phyloP scores from a whole-genome alignment of 352 stramenopile species.

The Pythium grandisporangium region DNA sequence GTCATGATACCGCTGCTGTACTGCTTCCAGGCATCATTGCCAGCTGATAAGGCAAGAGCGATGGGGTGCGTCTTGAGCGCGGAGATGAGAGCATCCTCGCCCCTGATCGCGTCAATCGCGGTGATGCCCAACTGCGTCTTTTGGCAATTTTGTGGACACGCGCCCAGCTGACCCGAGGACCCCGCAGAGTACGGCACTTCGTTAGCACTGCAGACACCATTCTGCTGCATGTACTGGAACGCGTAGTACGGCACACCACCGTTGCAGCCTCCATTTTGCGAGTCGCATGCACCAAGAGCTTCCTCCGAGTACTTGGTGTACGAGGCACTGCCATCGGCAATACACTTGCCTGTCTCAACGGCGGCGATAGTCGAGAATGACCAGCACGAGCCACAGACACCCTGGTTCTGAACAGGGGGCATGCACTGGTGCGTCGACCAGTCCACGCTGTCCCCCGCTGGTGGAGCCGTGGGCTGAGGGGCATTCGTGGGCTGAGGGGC shows the following conservation, averaged over 20 bases:
- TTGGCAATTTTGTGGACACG: slow-evolving; percentile 1
- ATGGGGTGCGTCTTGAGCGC: slow-evolving; percentile 9
- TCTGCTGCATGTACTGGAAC: slow-evolving; percentile 10
- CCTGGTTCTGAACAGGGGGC: slow-evolving; percentile 19
- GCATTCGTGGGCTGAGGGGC: no score
- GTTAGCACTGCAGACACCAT: slow-evolving; percentile 2
- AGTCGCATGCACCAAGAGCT: slow-evolving; percentile 17
- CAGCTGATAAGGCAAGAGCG: slow-evolving; percentile 10
- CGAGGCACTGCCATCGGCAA: slow-evolving; percentile 2
- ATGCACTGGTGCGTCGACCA: slow-evolving; percentile 10
- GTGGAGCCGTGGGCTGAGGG: no score
- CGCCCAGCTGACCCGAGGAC: background rate
- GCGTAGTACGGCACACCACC: slow-evolving; percentile 11
- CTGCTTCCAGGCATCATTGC: slow-evolving; percentile 12
- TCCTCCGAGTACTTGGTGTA: slow-evolving; percentile 14
- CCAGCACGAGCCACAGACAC: slow-evolving; percentile 25
- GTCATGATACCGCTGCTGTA: slow-evolving; percentile 15
- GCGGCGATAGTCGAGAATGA: slow-evolving; percentile 17
- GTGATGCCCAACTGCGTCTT: slow-evolving; percentile 1
- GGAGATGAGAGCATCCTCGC: slow-evolving; percentile 4
- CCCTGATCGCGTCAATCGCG: background rate
- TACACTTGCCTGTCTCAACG: slow-evolving; percentile 11
- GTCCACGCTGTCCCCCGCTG: no score
- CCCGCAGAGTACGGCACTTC: slow-evolving; percentile 6
- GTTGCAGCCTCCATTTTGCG: slow-evolving; percentile 12